These are phyloP conservation scores for Talaromyces ruber DNA, from an alignment of 495 filamentous ascomycete species.

Conservation along the genomic window DNA sequence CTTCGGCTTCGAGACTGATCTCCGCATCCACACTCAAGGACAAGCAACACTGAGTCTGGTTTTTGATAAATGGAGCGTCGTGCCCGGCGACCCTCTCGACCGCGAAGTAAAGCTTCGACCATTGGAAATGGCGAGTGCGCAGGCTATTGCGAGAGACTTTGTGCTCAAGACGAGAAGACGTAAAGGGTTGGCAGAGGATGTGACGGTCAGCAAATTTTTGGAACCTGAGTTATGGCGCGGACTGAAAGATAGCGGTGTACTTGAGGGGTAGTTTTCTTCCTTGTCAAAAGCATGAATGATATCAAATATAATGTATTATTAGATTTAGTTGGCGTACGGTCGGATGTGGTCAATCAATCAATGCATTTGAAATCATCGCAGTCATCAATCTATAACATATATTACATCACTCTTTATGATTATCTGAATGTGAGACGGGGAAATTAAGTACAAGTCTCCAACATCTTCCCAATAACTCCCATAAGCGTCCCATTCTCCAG, in stretches of 20 bases:
- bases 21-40: constrained; percentile 92
- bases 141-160: constrained; percentile 89
- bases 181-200: constrained; percentile 93
- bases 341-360: neutral
- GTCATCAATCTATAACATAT: neutral
- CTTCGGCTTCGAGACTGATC: constrained; percentile 96
- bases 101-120: constrained; percentile 72
- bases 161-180: constrained; percentile 89
- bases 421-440: neutral
- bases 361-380: neutral
- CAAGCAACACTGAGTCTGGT: constrained; percentile 83
- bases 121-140: constrained; percentile 75
- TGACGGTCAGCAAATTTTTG: constrained; percentile 89
- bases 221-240: constrained; percentile 87
- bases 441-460: constrained; percentile 58
- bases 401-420: neutral
- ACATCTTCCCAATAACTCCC: constrained; percentile 85
- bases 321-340: neutral
- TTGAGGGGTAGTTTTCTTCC: constrained; percentile 49
- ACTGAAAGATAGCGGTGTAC: constrained; percentile 78
- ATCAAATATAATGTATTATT: neutral
- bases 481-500: constrained; percentile 88
- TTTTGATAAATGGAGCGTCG: constrained; percentile 92
- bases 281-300: neutral
- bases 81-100: constrained; percentile 92